A percentile compares a stretch with the other conserved stretches of the same genome.
Conservation (phyloP, 345 rosid species). For the Gossypium ekmanianum region DNA sequence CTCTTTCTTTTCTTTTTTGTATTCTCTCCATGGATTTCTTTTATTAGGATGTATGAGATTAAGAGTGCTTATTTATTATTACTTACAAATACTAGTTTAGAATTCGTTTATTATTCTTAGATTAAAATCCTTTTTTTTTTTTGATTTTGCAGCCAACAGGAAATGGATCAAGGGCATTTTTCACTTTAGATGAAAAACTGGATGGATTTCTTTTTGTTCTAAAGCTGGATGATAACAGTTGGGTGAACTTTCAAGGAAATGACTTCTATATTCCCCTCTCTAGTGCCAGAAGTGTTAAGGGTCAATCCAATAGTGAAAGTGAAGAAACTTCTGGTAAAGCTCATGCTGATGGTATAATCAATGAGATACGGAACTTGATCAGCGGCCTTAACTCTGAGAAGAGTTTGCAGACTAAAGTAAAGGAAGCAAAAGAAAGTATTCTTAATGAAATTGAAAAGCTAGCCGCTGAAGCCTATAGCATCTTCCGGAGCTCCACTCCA, state of each 20-base stretch:
- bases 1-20: too few species aligned
- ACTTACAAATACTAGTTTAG: too few species aligned
- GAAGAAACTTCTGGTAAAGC: slow-evolving; percentile 41
- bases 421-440: slow-evolving; percentile 77
- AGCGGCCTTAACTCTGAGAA: slow-evolving; percentile 61
- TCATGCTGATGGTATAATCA: slow-evolving; percentile 59
- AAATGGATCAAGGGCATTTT: slow-evolving; percentile 52
- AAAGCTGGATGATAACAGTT: slow-evolving; percentile 58
- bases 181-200: slow-evolving; percentile 58
- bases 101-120: background rate
- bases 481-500: slow-evolving; percentile 70
- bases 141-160: slow-evolving; percentile 61
- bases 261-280: slow-evolving; percentile 78
- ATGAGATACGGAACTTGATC: slow-evolving; percentile 74
- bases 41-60: background rate
- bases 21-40: background rate
- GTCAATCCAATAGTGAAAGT: slow-evolving; percentile 30
- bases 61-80: background rate
- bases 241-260: slow-evolving; percentile 63
- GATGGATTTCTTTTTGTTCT: slow-evolving; percentile 82
- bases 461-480: slow-evolving; percentile 97
- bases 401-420: slow-evolving; percentile 46
- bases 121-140: slow-evolving; percentile 13
- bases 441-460: slow-evolving; percentile 92
- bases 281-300: slow-evolving; percentile 36